Conservation (phyloP, 1,139 yeast genomes). For the Taiozyma sp. region DNA sequence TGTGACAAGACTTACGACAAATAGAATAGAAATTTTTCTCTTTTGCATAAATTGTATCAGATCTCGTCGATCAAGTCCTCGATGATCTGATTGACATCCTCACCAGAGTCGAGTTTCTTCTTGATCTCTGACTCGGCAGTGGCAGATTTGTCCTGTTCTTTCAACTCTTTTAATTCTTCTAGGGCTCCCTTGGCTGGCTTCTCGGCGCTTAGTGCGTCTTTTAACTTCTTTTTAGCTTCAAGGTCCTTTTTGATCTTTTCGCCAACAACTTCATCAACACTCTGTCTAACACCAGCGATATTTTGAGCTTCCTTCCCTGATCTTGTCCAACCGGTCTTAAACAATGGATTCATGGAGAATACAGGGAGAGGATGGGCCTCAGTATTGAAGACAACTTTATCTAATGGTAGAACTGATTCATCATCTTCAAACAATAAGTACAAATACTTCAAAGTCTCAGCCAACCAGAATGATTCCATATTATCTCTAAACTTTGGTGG, state of each 20-base stretch:
- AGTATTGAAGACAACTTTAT: conserved; percentile 76
- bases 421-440: conserved; percentile 75
- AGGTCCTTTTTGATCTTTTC: neutral
- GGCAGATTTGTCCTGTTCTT: conserved; percentile 7
- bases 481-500: conserved; percentile 58
- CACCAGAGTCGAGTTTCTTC: conserved; percentile 13
- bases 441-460: conserved; percentile 87
- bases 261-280: conserved; percentile 3
- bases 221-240: conserved; percentile 2
- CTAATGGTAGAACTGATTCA: conserved; percentile 51
- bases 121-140: conserved; percentile 9
- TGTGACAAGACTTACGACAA: conserved; percentile 46
- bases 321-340: conserved; percentile 60
- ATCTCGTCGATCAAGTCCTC: conserved; percentile 17
- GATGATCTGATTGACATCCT: conserved; percentile 16
- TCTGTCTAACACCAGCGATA: conserved; percentile 2
- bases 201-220: conserved; percentile 18
- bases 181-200: conserved; percentile 23
- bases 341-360: conserved; percentile 47
- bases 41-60: neutral
- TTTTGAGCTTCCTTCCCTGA: neutral
- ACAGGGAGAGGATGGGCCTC: conserved; percentile 90
- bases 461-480: conserved; percentile 91
- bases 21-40: neutral
- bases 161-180: conserved; percentile 17